Evolutionary conservation across 352 stramenopile species (phyloP), one percentile per base, ranked within the genome.

Genomic region (Phytophthora sp.): DNA sequence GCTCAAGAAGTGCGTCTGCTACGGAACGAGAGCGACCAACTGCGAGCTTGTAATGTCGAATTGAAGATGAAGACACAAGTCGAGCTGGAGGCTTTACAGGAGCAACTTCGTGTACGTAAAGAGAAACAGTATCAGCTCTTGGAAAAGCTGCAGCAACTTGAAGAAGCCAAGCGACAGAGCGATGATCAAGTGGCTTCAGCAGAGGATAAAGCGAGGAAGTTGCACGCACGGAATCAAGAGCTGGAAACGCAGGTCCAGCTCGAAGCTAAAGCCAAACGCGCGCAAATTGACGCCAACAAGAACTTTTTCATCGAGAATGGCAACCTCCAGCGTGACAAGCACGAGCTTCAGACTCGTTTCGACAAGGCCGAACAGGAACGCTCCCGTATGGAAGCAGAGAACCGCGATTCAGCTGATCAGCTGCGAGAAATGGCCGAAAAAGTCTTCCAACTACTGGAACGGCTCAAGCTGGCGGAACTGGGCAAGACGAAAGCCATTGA

Each of bases 121-220:
- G 95, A 99, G 69, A 99, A 99, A 54, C 96, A 99, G 70, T 99
- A 99, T 57, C 93, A 99, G 68, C 79, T 99, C 2, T 79, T 99
- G 8, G 95, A 98, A 55, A 98, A 98, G 72, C 77, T 98, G 27
- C 96, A 99, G 76, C 90, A 94, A 45, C 90, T 98, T 33, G 96
- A 99, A 47, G 93, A 98, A 53, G 71, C 83, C 20, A 97, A 97
- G 76, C 89, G 91, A 16, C 89, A 98, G 54, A 89, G 86, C 9
- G 95, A 99, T 49, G 94, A 98, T 74, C 91, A 96, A 55, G 73
- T 95, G 2, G 81, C 82, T 3, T 88, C 82, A 21, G 82, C 96
- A 61, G 94, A 99, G 71, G 92, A 99, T 12, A 96, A 96, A 51
- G 57, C 98, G 9, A 88, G 89, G 58, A 91, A 90, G 39, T 70